phyloP scores from a whole-genome alignment of 768 basidiomycete genomes.

The Lentinus tigrinus region DNA sequence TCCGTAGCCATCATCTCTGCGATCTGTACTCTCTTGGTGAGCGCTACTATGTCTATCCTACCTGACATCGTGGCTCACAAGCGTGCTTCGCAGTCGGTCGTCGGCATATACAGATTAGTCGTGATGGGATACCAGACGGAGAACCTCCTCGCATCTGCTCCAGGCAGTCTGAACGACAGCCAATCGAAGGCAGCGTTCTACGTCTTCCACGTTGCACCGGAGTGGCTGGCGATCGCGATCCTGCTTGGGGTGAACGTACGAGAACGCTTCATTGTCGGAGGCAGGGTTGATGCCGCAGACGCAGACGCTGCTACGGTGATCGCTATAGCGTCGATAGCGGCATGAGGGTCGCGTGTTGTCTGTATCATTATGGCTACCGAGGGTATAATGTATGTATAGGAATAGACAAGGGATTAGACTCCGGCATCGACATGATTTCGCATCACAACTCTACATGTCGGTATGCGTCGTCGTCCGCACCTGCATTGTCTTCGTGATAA shows the following conservation, averaged over 20 bases:
- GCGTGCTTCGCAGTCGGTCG: slow-evolving; percentile 3
- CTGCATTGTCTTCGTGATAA: slow-evolving; percentile 41
- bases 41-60: background rate
- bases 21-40: background rate
- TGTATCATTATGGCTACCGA: background rate
- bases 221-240: slow-evolving; percentile 7
- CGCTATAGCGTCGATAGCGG: too few relatives aligned
- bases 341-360: background rate
- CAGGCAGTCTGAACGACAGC: slow-evolving; percentile 11
- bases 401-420: background rate
- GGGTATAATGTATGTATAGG: background rate
- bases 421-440: background rate
- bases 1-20: background rate
- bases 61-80: background rate
- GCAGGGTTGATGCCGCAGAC: too few relatives aligned
- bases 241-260: slow-evolving; percentile 14
- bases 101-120: slow-evolving; percentile 10
- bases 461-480: slow-evolving; percentile 38
- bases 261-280: background rate
- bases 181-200: slow-evolving; percentile 17
- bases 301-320: too few relatives aligned
- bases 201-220: slow-evolving; percentile 16
- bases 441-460: slow-evolving; percentile 56
- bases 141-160: slow-evolving; percentile 2
- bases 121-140: background rate